Evolutionary conservation across 257 asterid genomes (phyloP).

Genomic region (Solanum bulbocastanum): DNA sequence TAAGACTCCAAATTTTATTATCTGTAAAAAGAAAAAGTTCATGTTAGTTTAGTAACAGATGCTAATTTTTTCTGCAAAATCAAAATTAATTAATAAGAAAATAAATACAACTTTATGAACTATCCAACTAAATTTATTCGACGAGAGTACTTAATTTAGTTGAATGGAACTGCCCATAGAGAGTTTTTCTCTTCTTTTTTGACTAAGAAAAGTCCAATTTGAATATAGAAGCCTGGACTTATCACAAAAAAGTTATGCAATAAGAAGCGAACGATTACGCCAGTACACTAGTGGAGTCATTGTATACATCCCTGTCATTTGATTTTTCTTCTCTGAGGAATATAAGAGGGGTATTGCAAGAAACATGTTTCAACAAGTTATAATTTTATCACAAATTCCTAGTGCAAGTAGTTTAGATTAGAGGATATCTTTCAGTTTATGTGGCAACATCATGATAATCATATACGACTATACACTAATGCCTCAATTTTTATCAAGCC

Average conservation of each 20-base stretch:
- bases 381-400: background rate
- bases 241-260: background rate
- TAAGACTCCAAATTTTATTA: background rate
- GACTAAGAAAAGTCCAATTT: background rate
- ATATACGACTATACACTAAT: conserved; percentile 41
- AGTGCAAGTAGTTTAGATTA: conserved; percentile 17
- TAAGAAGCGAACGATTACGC: background rate
- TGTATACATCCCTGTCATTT: background rate
- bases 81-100: background rate
- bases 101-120: background rate
- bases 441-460: conserved; percentile 26
- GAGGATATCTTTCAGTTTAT: conserved; percentile 14
- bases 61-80: background rate
- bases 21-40: background rate
- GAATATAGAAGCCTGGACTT: background rate
- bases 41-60: background rate
- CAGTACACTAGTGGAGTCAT: background rate
- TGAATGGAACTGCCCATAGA: background rate
- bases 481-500: conserved; percentile 74
- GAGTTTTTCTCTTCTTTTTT: background rate
- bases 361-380: background rate
- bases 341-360: background rate
- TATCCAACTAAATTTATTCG: background rate
- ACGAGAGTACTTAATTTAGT: background rate
- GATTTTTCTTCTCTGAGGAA: background rate